Evolutionary conservation across 768 basidiomycete genomes (phyloP).

Genomic region (Steccherinum ochraceum): DNA sequence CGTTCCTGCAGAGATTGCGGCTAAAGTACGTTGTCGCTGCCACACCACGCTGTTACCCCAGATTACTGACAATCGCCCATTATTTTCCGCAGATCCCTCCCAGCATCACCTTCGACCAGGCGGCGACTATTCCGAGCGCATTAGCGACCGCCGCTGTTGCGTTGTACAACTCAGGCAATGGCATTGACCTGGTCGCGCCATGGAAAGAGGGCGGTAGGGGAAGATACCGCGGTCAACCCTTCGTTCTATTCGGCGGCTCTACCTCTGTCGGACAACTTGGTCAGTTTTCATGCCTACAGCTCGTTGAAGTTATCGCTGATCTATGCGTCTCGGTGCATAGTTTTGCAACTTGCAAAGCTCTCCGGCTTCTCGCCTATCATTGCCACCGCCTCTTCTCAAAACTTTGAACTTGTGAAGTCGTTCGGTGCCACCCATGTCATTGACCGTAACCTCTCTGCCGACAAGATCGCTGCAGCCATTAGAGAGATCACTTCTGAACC

Average conservation of each 20-base stretch:
- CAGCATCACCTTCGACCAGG: conserved; percentile 8
- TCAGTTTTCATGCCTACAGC: no score
- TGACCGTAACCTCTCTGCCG: conserved; percentile 12
- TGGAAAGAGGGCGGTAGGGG: conserved; percentile 4
- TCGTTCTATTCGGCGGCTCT: conserved; percentile 24
- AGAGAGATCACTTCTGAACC: conserved; percentile 13
- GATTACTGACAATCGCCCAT: not conserved
- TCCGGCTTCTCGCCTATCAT: conserved; percentile 24
- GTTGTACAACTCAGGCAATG: conserved; percentile 1
- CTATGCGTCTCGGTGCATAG: no score
- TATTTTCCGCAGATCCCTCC: conserved; percentile 3
- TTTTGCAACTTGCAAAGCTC: conserved; percentile 21
- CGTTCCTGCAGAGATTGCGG: conserved; percentile 19
- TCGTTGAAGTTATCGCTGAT: no score
- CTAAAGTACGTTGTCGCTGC: conserved; percentile 18
- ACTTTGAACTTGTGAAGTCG: conserved; percentile 9
- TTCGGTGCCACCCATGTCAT: conserved; percentile 22
- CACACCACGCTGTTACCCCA: not conserved
- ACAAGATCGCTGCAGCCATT: conserved; percentile 6
- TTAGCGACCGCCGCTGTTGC: conserved; percentile 4
- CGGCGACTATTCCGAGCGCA: conserved; percentile 3
- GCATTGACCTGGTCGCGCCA: not conserved
- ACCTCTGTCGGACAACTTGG: conserved; percentile 25
- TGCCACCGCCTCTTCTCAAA: conserved; percentile 20
- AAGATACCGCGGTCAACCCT: conserved; percentile 17